These are phyloP conservation scores for Botrytis aclada DNA, from an alignment of 2,329 filamentous ascomycete genomes.

Conservation along the genomic window DNA sequence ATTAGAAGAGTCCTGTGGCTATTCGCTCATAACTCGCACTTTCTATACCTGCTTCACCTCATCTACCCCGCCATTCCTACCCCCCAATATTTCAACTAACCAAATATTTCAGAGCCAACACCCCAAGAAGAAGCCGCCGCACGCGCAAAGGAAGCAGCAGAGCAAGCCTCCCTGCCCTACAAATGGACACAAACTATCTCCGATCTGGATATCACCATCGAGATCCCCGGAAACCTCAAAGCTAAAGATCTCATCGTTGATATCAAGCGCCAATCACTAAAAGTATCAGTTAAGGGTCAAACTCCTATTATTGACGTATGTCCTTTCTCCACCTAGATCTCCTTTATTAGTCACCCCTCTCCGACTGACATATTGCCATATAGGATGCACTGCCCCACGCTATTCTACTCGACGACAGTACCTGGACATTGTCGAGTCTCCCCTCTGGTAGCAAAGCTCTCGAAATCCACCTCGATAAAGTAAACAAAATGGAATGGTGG, in stretches of 20 bases:
- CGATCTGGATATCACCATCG: conserved; percentile 77
- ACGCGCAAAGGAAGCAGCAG: conserved; percentile 71
- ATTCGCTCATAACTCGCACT: not conserved
- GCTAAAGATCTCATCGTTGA: conserved; percentile 79
- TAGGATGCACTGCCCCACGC: conserved; percentile 83
- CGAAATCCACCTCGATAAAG: conserved; percentile 87
- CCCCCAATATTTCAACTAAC: conserved; percentile 11
- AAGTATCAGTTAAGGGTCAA: conserved; percentile 84
- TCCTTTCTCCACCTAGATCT: conserved; percentile 20
- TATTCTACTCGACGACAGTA: conserved; percentile 80
- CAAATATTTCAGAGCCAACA: conserved; percentile 31
- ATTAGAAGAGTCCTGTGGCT: not conserved
- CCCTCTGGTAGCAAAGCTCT: conserved; percentile 64
- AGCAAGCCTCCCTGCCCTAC: conserved; percentile 91
- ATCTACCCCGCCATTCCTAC: conserved; percentile 15
- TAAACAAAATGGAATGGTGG: conserved; percentile 99
- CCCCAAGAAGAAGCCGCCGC: conserved; percentile 56
- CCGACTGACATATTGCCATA: not conserved
- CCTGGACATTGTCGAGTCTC: conserved; percentile 82
- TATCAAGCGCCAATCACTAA: conserved; percentile 74
- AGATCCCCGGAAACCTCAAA: conserved; percentile 79
- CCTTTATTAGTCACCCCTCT: not conserved
- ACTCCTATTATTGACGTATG: conserved; percentile 76
- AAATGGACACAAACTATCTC: conserved; percentile 94
- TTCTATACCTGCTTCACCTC: not conserved